phyloP scores from a whole-genome alignment of 305 asterid species.

The Coffea humblotiana region DNA sequence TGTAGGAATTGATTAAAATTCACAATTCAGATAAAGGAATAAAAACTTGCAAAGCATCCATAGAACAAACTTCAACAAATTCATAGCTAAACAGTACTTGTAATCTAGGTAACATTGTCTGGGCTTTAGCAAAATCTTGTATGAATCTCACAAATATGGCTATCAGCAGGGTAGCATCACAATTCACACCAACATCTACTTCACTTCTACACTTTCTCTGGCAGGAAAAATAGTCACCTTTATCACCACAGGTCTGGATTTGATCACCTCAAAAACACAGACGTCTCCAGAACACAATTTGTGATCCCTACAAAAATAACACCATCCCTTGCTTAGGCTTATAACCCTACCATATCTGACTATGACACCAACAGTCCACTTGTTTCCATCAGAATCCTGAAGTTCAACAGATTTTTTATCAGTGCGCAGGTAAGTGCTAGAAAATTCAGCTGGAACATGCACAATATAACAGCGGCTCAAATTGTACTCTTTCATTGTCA shows the following conservation, averaged over 20 bases:
- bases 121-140: too few relatives aligned
- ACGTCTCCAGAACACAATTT: constrained; percentile 22
- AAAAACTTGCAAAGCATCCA: too few relatives aligned
- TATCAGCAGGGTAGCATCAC: too few relatives aligned
- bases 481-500: constrained; percentile 15
- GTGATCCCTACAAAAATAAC: constrained; percentile 4
- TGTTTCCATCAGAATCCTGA: constrained; percentile 20
- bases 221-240: constrained; percentile 18
- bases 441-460: constrained; percentile 20
- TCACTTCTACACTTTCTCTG: background rate
- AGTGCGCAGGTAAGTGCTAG: background rate
- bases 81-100: too few relatives aligned
- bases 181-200: background rate
- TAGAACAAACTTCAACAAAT: too few relatives aligned
- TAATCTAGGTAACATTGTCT: too few relatives aligned
- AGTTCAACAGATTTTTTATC: constrained; percentile 9
- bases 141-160: too few relatives aligned
- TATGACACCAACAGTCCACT: constrained; percentile 10
- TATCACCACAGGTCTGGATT: background rate
- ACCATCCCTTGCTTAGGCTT: constrained; percentile 20
- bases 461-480: background rate
- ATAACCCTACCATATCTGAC: background rate
- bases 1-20: too few relatives aligned
- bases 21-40: too few relatives aligned
- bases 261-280: constrained; percentile 24